phyloP scores from a whole-genome alignment of 2,329 filamentous ascomycete species.

The Fusarium sp. region DNA sequence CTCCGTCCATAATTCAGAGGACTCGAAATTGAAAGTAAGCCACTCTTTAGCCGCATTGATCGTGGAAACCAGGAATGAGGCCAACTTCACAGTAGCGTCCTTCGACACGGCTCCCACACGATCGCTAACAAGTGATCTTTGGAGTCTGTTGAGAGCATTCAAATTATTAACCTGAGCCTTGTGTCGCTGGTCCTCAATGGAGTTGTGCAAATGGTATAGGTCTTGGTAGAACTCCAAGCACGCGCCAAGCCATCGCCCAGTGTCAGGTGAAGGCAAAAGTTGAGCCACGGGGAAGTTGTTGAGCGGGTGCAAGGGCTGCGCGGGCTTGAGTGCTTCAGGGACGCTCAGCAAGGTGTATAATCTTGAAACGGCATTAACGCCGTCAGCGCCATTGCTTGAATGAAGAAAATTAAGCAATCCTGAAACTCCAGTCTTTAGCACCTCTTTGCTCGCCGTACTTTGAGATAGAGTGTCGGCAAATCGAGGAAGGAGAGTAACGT shows the following conservation, averaged over 20 bases:
- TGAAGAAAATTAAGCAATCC: constrained; percentile 48
- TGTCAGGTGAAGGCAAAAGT: constrained; percentile 53
- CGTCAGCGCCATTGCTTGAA: constrained; percentile 47
- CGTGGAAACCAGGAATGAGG: constrained; percentile 60
- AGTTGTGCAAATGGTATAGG: constrained; percentile 55
- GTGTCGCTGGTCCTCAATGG: constrained; percentile 55
- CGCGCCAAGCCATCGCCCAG: constrained; percentile 61
- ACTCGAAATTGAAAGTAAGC: constrained; percentile 50
- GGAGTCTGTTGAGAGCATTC: constrained; percentile 67
- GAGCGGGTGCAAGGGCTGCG: constrained; percentile 67
- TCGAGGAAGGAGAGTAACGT: constrained; percentile 55
- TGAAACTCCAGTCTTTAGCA: constrained; percentile 31
- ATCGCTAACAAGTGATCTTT: constrained; percentile 67
- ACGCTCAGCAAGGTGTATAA: constrained; percentile 51
- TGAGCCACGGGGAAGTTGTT: constrained; percentile 66
- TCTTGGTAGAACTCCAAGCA: constrained; percentile 64
- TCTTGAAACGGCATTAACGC: constrained; percentile 49
- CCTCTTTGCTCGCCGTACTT: background rate
- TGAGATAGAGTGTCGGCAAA: constrained; percentile 44
- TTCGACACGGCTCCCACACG: constrained; percentile 67
- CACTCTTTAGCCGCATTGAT: constrained; percentile 58
- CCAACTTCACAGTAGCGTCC: constrained; percentile 68
- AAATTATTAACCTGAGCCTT: constrained; percentile 61
- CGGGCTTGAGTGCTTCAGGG: constrained; percentile 16
- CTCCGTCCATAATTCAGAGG: constrained; percentile 49